Evolutionary conservation across 345 rosid genomes (phyloP), one percentile per base, ranked within the genome.

Genomic region (Melaleuca quinquenervia): DNA sequence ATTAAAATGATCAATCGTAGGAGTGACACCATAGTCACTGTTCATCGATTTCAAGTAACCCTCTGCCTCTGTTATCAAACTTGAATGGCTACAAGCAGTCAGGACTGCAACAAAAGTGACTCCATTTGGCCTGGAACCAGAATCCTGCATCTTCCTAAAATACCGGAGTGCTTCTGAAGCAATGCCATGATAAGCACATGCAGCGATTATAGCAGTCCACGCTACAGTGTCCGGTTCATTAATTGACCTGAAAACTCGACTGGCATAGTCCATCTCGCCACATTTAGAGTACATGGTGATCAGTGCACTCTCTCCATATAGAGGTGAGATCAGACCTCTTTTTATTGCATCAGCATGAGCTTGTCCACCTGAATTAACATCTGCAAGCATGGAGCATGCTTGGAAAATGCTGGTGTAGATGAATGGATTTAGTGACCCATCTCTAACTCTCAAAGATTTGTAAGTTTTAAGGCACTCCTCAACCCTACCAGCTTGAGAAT

Each of bases 51-150:
- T 91, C 84, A 94, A 89, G 87, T 85, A 91, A 82, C 86, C 85
- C 87, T 87, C 88, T 51, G 94, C 96, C 86, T 94, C 92, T 22
- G 84, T 84, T 52, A 94, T 90, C 85, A 94, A 88, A 84, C 94
- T 96, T 32, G 96, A 90, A 85, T 95, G 96, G 89, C 95, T 94
- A 90, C 96, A 95, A 62, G 95, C 97, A 48, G 94, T 94, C 84
- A 95, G 91, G 76, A 95, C 89, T 16, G 94, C 94, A 74, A 92
- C 87, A 85, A 95, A 92, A 48, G 98, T 95, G 85, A 94, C 91
- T 44, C 87, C 92, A 91, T 94, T 95, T 80, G 97, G 96, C 85
- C 89, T 91, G 29, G 85, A 88, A 32, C 92, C 92, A 78, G 75
- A 83, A 54, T 86, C 87, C 85, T 86, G 86, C 97, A 93, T 94